phyloP scores from a whole-genome alignment of 495 filamentous ascomycete species.

The Saxophila tyrrhenica region DNA sequence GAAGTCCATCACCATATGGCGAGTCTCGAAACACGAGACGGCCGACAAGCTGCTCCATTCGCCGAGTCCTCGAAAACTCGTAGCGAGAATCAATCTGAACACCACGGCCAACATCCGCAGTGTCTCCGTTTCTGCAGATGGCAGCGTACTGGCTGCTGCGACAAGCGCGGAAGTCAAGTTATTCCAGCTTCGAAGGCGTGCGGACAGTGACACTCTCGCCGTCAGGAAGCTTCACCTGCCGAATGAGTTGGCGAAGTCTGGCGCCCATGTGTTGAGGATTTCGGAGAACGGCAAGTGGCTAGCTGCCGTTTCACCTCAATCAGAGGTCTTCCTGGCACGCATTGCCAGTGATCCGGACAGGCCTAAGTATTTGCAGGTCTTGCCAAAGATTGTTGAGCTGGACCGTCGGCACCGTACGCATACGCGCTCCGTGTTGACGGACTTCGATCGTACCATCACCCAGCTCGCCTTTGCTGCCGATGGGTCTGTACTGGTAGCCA shows the following conservation, averaged over 20 bases:
- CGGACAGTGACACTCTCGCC: slow-evolving; percentile 40
- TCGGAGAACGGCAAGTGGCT: slow-evolving; percentile 46
- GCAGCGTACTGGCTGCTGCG: slow-evolving; percentile 62
- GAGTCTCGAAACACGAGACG: slow-evolving; percentile 22
- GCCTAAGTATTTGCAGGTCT: slow-evolving; percentile 34
- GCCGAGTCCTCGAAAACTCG: slow-evolving; percentile 36
- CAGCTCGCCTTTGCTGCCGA: slow-evolving; percentile 70
- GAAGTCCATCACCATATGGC: slow-evolving; percentile 76
- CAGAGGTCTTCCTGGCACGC: slow-evolving; percentile 37
- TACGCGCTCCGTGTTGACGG: slow-evolving; percentile 35
- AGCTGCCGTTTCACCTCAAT: slow-evolving; percentile 41
- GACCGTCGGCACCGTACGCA: slow-evolving; percentile 44
- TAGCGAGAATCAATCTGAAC: slow-evolving; percentile 60
- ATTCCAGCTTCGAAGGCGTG: slow-evolving; percentile 48
- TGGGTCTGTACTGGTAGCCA: slow-evolving; percentile 62
- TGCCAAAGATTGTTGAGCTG: slow-evolving; percentile 41
- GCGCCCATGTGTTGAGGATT: slow-evolving; percentile 53
- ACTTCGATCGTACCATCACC: slow-evolving; percentile 65
- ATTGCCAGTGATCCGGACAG: slow-evolving; percentile 30
- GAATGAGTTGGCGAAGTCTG: slow-evolving; percentile 31
- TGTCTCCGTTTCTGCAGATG: slow-evolving; percentile 59
- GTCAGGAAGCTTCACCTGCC: slow-evolving; percentile 58
- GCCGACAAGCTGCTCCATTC: neutral
- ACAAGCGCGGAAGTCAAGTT: slow-evolving; percentile 68
- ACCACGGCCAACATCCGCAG: slow-evolving; percentile 83